A percentile compares a stretch with the other conserved stretches of the same genome.
phyloP scores from a whole-genome alignment of 2,329 filamentous ascomycete genomes.

The Hypoxylon sp. region DNA sequence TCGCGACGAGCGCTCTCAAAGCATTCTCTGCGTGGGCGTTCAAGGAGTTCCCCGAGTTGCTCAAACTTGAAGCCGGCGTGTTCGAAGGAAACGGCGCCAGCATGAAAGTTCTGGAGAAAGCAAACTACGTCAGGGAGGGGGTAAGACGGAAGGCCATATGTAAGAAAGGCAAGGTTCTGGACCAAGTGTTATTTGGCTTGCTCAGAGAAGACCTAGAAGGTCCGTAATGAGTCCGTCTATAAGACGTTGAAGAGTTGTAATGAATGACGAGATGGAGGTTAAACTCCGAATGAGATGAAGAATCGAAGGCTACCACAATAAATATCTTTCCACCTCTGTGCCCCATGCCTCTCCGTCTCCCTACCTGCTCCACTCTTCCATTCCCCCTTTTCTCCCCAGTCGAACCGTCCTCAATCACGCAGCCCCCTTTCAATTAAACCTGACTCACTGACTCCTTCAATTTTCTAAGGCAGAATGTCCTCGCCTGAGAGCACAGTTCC shows the following conservation, averaged over 20 bases:
- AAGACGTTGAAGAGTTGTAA: background rate
- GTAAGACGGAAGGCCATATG: conserved; percentile 56
- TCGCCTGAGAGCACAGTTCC: conserved; percentile 71
- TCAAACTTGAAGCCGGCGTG: conserved; percentile 58
- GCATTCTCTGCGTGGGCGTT: conserved; percentile 62
- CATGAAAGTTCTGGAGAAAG: conserved; percentile 57
- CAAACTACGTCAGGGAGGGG: conserved; percentile 61
- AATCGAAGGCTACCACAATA: conserved; percentile 9
- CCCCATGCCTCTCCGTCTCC: background rate
- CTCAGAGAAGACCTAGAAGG: conserved; percentile 53
- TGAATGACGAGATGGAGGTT: background rate
- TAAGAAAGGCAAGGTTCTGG: conserved; percentile 59
- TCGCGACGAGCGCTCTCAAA: conserved; percentile 57
- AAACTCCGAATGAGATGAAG: conserved; percentile 1
- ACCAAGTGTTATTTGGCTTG: conserved; percentile 57
- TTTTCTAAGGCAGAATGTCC: conserved; percentile 48
- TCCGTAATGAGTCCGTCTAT: background rate
- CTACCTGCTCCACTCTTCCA: background rate
- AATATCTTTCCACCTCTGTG: conserved; percentile 1
- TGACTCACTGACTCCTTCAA: background rate
- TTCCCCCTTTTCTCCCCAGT: background rate
- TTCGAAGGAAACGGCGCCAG: conserved; percentile 59
- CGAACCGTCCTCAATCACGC: background rate
- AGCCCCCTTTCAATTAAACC: background rate
- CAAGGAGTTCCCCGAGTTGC: conserved; percentile 55